Conservation (phyloP, 1,284 basidiomycete species). For the Austroboletus novae-zelandiae region DNA sequence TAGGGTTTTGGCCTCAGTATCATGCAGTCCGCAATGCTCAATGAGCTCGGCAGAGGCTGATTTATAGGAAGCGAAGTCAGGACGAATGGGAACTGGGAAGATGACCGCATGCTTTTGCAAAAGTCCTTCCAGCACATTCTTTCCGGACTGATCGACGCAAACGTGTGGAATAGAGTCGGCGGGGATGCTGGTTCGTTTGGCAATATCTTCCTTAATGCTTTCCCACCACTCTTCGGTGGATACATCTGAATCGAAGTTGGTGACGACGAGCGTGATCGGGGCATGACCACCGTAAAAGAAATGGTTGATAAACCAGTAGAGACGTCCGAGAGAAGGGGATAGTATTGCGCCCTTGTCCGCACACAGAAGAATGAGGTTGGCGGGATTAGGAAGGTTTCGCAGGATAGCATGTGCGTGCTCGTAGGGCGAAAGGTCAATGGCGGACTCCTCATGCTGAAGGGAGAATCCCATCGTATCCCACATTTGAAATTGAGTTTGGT, state of each 20-base stretch:
- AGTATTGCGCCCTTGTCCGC: not conserved
- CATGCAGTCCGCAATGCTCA: not conserved
- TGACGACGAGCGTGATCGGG: slow-evolving; percentile 31
- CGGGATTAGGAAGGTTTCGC: slow-evolving; percentile 2
- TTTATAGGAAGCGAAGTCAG: not conserved
- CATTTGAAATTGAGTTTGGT: not conserved
- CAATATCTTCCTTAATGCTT: not conserved
- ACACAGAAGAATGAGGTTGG: not conserved
- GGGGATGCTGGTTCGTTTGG: not conserved
- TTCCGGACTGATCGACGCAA: not conserved
- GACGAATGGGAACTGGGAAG: not conserved
- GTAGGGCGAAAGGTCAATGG: not conserved
- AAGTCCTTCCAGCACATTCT: not conserved
- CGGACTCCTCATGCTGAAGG: not conserved
- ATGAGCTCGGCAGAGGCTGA: not conserved
- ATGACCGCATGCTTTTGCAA: not conserved
- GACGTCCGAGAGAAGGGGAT: not conserved
- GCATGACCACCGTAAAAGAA: slow-evolving; percentile 12
- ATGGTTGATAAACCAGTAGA: slow-evolving; percentile 7
- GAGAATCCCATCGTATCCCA: not conserved
- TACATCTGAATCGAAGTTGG: slow-evolving; percentile 14
- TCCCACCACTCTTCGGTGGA: slow-evolving; percentile 7
- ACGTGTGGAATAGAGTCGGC: not conserved
- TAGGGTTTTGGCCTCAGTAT: not conserved
- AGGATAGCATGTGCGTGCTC: slow-evolving; percentile 9